phyloP scores from a whole-genome alignment of 805 yeast genomes.

The Kodamaea jinghongensis region DNA sequence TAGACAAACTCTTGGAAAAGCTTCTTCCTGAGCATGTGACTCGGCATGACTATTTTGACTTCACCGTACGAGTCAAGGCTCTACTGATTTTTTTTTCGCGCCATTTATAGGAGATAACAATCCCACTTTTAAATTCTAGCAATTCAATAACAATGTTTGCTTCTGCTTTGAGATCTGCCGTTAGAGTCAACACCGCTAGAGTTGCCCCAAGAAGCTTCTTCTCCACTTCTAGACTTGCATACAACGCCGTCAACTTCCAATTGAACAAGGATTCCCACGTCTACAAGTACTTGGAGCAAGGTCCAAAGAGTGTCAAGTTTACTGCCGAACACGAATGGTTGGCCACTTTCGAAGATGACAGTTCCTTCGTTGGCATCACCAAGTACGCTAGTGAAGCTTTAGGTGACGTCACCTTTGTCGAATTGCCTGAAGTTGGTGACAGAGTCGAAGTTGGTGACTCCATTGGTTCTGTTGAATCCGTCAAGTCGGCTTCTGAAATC shows the following conservation, averaged over 20 bases:
- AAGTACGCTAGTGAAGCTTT: constrained; percentile 93
- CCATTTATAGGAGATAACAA: background rate
- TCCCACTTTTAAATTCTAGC: background rate
- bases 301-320: constrained; percentile 57
- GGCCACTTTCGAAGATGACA: constrained; percentile 77
- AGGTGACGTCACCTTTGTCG: constrained; percentile 95
- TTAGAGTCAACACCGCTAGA: constrained; percentile 7
- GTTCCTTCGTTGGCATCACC: constrained; percentile 87
- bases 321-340: constrained; percentile 96
- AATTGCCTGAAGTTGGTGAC: constrained; percentile 74
- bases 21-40: background rate
- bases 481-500: constrained; percentile 90
- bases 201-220: constrained; percentile 9
- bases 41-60: background rate
- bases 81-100: no score
- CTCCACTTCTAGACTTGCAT: constrained; percentile 13
- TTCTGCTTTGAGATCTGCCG: constrained; percentile 12
- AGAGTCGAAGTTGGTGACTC: constrained; percentile 69
- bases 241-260: constrained; percentile 31
- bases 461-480: constrained; percentile 91
- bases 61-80: no score
- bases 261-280: constrained; percentile 38
- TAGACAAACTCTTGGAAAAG: no score
- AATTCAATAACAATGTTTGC: constrained; percentile 8
- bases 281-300: constrained; percentile 36